A percentile compares a stretch with the other conserved stretches of the same genome.
phyloP scores from a whole-genome alignment of 192 early-diverging fungal genomes.

The Podila epigama region DNA sequence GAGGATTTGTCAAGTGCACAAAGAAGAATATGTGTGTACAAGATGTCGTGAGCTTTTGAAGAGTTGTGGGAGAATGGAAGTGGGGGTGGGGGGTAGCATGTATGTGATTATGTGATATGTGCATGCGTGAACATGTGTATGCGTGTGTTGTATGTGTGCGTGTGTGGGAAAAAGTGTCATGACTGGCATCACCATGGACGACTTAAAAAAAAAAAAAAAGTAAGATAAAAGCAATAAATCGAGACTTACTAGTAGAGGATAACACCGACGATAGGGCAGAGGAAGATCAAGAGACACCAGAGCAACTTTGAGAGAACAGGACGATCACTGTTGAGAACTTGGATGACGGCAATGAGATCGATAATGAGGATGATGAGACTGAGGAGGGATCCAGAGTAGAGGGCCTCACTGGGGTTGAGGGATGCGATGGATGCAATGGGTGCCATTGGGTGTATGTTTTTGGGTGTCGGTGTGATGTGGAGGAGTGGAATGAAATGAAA shows the following conservation, averaged over 20 bases:
- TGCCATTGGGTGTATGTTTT: not conserved
- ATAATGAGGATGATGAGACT: constrained; percentile 26
- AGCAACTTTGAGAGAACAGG: constrained; percentile 29
- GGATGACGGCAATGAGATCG: constrained; percentile 33
- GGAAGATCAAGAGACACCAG: constrained; percentile 43
- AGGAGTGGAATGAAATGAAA: not conserved
- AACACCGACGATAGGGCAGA: constrained; percentile 30
- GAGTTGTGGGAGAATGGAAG: no score
- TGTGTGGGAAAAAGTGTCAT: no score
- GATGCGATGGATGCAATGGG: constrained; percentile 2
- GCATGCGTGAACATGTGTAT: no score
- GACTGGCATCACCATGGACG: not conserved
- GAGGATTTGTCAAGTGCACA: no score
- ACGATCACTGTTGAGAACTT: constrained; percentile 26
- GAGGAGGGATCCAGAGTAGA: constrained; percentile 27
- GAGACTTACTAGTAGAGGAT: constrained; percentile 35
- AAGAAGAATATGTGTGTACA: no score
- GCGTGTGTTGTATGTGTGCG: no score
- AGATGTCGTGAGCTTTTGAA: no score
- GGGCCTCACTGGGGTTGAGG: constrained; percentile 7
- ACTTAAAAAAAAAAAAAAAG: not conserved
- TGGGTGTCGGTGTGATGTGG: not conserved
- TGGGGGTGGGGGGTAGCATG: no score
- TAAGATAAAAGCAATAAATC: not conserved
- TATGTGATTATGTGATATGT: no score